Percentiles rank a stretch among this genome's conserved stretches.
Evolutionary conservation across 352 stramenopile genomes (phyloP).

Genomic region (Pythium oligandrum): DNA sequence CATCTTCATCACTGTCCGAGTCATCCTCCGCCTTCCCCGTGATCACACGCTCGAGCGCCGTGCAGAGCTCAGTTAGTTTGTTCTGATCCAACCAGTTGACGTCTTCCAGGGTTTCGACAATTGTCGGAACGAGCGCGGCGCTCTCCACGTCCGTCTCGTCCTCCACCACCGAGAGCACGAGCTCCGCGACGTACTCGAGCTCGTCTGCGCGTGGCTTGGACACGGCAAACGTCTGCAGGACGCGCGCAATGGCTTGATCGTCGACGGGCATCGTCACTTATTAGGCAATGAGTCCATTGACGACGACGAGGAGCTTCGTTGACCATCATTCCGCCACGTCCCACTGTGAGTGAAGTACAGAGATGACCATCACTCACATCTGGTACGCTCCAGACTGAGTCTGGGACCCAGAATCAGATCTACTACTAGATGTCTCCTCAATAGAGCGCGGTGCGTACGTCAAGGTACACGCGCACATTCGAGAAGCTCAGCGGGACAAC

Average conservation of each 20-base stretch:
- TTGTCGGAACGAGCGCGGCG: constrained; percentile 14
- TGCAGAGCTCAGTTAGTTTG: constrained; percentile 5
- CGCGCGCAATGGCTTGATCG: constrained; percentile 1
- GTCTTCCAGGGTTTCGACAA: constrained; percentile 43
- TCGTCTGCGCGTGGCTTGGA: constrained; percentile 26
- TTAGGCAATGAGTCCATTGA: too few relatives aligned
- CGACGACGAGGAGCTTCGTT: too few relatives aligned
- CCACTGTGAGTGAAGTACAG: too few relatives aligned
- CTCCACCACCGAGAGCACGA: constrained; percentile 44
- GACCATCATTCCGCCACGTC: too few relatives aligned
- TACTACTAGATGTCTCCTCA: not conserved
- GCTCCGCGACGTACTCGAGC: constrained; percentile 62
- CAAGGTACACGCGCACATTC: constrained; percentile 3
- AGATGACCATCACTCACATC: too few relatives aligned
- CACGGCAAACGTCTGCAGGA: constrained; percentile 8
- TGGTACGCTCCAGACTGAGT: too few relatives aligned
- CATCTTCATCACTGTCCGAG: constrained; percentile 17
- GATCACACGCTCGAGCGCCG: constrained; percentile 5
- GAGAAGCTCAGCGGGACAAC: constrained; percentile 3
- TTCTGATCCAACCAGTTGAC: constrained; percentile 30
- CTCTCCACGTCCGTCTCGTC: constrained; percentile 23
- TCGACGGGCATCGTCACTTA: not conserved
- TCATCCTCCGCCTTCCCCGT: constrained; percentile 3
- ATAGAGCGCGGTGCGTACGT: not conserved
- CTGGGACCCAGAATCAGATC: too few relatives aligned